Percentiles rank a stretch among this genome's conserved stretches.
Conservation (phyloP, 148 eudicot species). For the Polygonum aviculare region DNA sequence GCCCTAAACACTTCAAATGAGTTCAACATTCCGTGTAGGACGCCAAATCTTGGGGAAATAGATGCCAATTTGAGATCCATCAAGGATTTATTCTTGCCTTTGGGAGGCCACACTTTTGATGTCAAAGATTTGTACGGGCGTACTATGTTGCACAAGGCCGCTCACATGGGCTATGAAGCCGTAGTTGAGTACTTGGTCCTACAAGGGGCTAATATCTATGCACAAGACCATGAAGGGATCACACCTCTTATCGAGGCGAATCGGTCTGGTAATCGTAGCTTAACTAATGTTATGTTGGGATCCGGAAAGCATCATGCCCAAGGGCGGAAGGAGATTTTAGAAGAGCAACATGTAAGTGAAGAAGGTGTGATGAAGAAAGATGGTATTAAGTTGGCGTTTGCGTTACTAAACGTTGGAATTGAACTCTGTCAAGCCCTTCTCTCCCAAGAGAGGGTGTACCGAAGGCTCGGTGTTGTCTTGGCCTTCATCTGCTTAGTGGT, state of each 20-base stretch:
- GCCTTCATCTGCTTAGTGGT: constrained; percentile 12
- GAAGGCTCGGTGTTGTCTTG: not conserved
- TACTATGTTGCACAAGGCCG: not conserved
- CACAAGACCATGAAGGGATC: not conserved
- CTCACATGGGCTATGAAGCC: not conserved
- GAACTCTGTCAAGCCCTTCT: constrained; percentile 13
- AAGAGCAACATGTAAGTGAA: not conserved
- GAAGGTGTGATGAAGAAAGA: not conserved
- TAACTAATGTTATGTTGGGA: not conserved
- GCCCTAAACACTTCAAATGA: not conserved
- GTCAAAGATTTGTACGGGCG: not conserved
- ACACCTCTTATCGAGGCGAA: not conserved
- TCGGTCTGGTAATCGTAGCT: not conserved
- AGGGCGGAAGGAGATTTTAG: no score
- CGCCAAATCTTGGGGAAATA: not conserved
- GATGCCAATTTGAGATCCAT: not conserved
- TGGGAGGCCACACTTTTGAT: not conserved
- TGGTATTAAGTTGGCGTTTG: constrained; percentile 7
- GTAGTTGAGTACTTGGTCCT: not conserved
- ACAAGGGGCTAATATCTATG: not conserved
- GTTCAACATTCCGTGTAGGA: not conserved
- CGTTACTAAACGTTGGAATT: constrained; percentile 13
- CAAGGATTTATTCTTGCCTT: not conserved
- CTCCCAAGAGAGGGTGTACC: constrained; percentile 10
- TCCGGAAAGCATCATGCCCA: not conserved